Evolutionary conservation across 164 flowering plant species (phyloP).

Genomic region (Stephania cephalantha): DNA sequence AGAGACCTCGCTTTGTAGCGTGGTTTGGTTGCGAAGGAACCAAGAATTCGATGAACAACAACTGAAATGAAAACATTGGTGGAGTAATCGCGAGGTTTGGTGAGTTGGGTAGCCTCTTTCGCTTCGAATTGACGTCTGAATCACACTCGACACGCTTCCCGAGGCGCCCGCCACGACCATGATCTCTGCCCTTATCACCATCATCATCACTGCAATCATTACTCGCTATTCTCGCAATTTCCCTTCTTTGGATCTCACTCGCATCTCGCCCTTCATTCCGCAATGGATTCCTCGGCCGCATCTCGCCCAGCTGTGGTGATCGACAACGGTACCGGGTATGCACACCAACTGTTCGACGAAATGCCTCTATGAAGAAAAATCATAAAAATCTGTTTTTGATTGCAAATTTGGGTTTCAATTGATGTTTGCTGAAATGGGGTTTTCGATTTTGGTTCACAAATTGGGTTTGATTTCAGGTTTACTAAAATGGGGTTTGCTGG

Average conservation of each 20-base stretch:
- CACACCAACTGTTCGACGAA: conserved; percentile 23
- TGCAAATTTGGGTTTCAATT: no score
- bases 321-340: conserved; percentile 93
- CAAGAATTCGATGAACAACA: background rate
- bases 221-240: background rate
- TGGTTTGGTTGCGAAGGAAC: background rate
- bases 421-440: background rate
- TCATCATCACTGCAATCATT: no score
- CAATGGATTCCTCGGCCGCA: conserved; percentile 68
- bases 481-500: conserved; percentile 97
- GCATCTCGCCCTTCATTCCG: conserved; percentile 35
- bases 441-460: background rate
- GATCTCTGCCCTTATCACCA: conserved; percentile 19
- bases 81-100: background rate
- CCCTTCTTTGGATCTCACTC: conserved; percentile 39
- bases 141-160: conserved; percentile 4
- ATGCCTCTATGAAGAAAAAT: background rate
- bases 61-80: background rate
- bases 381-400: no score
- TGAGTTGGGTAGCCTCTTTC: conserved; percentile 38
- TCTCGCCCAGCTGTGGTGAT: conserved; percentile 96
- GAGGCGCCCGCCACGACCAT: conserved; percentile 17
- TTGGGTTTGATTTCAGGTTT: conserved; percentile 42
- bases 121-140: conserved; percentile 30
- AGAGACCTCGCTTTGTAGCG: background rate